Evolutionary conservation across 1,284 basidiomycete species (phyloP).

Genomic region (Puccinia triticina): DNA sequence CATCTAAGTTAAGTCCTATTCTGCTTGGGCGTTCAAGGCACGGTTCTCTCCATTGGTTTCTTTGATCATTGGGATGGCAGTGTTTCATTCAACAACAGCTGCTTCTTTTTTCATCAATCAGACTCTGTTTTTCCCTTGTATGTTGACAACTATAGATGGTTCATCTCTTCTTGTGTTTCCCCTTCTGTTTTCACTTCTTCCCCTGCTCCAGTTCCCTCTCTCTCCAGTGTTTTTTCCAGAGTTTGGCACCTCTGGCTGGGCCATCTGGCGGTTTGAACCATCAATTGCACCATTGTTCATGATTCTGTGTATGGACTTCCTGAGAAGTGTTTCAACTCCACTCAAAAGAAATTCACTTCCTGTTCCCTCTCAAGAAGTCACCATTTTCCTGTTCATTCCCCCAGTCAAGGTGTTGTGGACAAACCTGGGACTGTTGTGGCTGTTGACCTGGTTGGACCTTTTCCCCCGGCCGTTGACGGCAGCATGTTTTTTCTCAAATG

Average conservation of each 20-base stretch:
- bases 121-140: too few relatives aligned
- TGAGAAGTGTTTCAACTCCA: neutral
- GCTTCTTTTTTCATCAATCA: too few relatives aligned
- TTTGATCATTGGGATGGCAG: neutral
- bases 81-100: neutral
- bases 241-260: neutral
- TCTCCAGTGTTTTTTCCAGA: neutral
- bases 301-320: neutral
- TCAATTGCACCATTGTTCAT: neutral
- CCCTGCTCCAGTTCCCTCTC: neutral
- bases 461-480: neutral
- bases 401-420: neutral
- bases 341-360: neutral
- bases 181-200: neutral
- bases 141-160: neutral
- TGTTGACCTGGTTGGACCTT: neutral
- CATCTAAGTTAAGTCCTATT: neutral
- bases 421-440: neutral
- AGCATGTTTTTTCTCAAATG: neutral
- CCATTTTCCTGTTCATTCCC: neutral
- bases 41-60: neutral
- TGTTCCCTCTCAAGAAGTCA: neutral
- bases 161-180: neutral
- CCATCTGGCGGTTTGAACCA: neutral
- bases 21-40: neutral